A percentile compares a stretch with the other conserved stretches of the same genome.
Evolutionary conservation across 202 grass and related monocot genomes (phyloP).

Genomic region (Dendrocalamus latiflorus): DNA sequence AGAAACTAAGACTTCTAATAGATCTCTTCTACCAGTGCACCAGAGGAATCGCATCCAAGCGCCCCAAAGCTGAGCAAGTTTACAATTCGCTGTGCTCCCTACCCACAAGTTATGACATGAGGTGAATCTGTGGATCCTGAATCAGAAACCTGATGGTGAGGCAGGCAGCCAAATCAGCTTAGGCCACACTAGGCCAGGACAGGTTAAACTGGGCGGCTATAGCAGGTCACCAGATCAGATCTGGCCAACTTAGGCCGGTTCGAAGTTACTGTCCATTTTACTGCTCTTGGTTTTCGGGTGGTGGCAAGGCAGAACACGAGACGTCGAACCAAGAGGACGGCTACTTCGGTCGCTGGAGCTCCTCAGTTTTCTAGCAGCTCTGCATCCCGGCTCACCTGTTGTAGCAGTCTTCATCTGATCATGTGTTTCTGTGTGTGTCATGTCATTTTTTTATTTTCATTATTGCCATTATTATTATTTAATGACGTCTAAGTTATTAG

Average conservation of each 20-base stretch:
- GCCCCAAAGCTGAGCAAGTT: conserved; percentile 67
- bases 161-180: not conserved
- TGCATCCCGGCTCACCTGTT: not conserved
- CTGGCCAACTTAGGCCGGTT: not conserved
- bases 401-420: not conserved
- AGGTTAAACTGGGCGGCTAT: not conserved
- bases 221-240: not conserved
- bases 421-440: conserved; percentile 22
- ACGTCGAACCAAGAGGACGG: conserved; percentile 17
- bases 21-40: conserved; percentile 88
- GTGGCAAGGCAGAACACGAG: not conserved
- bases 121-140: conserved; percentile 28
- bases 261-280: not conserved
- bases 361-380: conserved; percentile 19
- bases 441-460: conserved; percentile 3
- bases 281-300: not conserved
- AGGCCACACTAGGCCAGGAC: not conserved
- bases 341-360: not conserved
- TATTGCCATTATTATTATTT: not conserved
- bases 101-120: conserved; percentile 40
- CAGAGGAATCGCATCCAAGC: conserved; percentile 50
- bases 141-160: not conserved
- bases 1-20: conserved; percentile 74
- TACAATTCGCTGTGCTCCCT: conserved; percentile 61
- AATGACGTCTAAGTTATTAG: conserved; percentile 20